A percentile compares a stretch with the other conserved stretches of the same genome.
phyloP scores from a whole-genome alignment of 2,329 filamentous ascomycete genomes.

The Nothophaeocryptopus gaeumannii region DNA sequence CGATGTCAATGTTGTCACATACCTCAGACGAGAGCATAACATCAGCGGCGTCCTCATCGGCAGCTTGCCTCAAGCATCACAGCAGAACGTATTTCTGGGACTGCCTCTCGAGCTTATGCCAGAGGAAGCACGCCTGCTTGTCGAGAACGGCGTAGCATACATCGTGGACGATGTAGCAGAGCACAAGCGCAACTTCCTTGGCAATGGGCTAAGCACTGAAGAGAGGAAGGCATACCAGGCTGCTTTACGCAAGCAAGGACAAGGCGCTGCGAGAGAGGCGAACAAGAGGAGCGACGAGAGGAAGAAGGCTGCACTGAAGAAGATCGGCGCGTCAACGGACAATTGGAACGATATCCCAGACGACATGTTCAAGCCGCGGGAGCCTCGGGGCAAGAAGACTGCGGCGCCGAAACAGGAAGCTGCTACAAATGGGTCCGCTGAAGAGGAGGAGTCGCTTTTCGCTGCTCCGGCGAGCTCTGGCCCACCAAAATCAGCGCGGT shows the following conservation, averaged over 20 bases:
- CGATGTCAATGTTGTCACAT: conserved; percentile 74
- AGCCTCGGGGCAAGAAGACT: conserved; percentile 17
- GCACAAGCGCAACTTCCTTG: conserved; percentile 63
- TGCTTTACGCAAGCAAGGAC: conserved; percentile 55
- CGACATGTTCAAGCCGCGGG: conserved; percentile 31
- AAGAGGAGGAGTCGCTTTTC: conserved; percentile 32
- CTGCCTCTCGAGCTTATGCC: conserved; percentile 85
- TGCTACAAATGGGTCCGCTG: conserved; percentile 14
- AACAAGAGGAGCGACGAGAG: conserved; percentile 49
- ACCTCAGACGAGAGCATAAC: conserved; percentile 74
- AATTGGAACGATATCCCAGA: conserved; percentile 38
- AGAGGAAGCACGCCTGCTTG: conserved; percentile 80
- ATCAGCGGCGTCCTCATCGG: conserved; percentile 85
- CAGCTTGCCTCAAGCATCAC: conserved; percentile 84
- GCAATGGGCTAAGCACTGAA: conserved; percentile 48
- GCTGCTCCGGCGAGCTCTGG: conserved; percentile 24
- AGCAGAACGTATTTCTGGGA: conserved; percentile 91
- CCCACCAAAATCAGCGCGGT: conserved; percentile 13
- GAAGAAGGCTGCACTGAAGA: conserved; percentile 50
- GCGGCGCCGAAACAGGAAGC: conserved; percentile 15
- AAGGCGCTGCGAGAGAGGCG: conserved; percentile 48
- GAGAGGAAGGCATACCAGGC: conserved; percentile 62
- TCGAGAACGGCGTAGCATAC: conserved; percentile 72
- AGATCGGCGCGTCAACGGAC: conserved; percentile 35
- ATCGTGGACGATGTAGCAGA: conserved; percentile 74